Evolutionary conservation across 2,329 filamentous ascomycete species (phyloP).

Genomic region (Exophiala sp.): DNA sequence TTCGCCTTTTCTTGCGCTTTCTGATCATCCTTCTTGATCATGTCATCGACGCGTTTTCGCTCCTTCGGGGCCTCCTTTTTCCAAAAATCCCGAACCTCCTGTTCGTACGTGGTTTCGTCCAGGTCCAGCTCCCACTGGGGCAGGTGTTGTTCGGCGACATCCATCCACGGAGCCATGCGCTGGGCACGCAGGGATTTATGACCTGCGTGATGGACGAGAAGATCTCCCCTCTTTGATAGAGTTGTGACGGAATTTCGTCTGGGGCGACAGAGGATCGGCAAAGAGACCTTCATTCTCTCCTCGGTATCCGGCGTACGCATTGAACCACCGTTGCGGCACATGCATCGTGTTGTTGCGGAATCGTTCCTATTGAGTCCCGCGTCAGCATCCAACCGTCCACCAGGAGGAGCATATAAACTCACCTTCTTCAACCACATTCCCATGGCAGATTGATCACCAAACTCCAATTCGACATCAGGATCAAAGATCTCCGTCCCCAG

Average conservation of each 20-base stretch:
- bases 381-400: neutral
- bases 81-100: constrained; percentile 29
- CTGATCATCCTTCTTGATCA: constrained; percentile 7
- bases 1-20: constrained; percentile 1
- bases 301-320: constrained; percentile 16
- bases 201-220: constrained; percentile 34
- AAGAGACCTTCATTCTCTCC: constrained; percentile 6
- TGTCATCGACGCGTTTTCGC: constrained; percentile 8
- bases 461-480: constrained; percentile 28
- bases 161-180: constrained; percentile 32
- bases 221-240: constrained; percentile 28
- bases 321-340: constrained; percentile 26
- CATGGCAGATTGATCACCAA: constrained; percentile 26
- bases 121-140: constrained; percentile 25
- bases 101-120: constrained; percentile 28
- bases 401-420: neutral
- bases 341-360: constrained; percentile 18
- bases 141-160: constrained; percentile 29
- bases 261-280: constrained; percentile 13
- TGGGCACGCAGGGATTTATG: constrained; percentile 29
- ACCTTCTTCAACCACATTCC: constrained; percentile 15
- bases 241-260: constrained; percentile 8
- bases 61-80: constrained; percentile 30
- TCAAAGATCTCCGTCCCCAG: constrained; percentile 30
- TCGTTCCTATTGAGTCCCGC: constrained; percentile 1